Conservation (phyloP, 225 moss, liverwort and hornwort species). For the Bryoerythrophyllum caledonicum region DNA sequence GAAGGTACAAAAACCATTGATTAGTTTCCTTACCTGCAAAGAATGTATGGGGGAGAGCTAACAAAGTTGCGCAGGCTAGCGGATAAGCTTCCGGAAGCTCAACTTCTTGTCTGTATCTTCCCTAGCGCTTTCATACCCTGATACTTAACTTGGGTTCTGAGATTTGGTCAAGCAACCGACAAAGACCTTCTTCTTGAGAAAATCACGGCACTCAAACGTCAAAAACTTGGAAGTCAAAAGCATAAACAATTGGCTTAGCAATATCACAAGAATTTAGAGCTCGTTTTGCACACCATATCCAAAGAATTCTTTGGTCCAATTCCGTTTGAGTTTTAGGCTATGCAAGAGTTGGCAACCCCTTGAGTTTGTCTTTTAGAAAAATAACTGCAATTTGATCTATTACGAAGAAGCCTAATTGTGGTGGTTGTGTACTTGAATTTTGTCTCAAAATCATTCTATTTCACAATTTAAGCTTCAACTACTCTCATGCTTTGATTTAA, state of each 20-base stretch:
- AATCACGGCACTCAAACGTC: neutral
- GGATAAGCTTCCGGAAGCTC: slow-evolving; percentile 26
- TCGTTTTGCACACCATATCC: neutral
- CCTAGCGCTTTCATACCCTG: slow-evolving; percentile 13
- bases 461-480: too few relatives aligned
- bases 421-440: slow-evolving; percentile 16
- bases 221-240: neutral
- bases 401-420: neutral
- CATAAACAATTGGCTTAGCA: neutral
- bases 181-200: slow-evolving; percentile 26
- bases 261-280: neutral
- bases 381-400: too few relatives aligned
- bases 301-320: neutral
- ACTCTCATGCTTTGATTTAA: too few relatives aligned
- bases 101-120: neutral
- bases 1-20: too few relatives aligned
- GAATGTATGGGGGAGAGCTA: too few relatives aligned
- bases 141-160: slow-evolving; percentile 55
- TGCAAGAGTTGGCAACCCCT: neutral
- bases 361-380: too few relatives aligned
- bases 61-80: slow-evolving; percentile 9
- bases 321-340: neutral
- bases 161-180: slow-evolving; percentile 38
- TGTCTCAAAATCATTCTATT: too few relatives aligned
- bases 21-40: too few relatives aligned